Evolutionary conservation across 352 stramenopile species (phyloP).

Genomic region (Phytopythium montanum): DNA sequence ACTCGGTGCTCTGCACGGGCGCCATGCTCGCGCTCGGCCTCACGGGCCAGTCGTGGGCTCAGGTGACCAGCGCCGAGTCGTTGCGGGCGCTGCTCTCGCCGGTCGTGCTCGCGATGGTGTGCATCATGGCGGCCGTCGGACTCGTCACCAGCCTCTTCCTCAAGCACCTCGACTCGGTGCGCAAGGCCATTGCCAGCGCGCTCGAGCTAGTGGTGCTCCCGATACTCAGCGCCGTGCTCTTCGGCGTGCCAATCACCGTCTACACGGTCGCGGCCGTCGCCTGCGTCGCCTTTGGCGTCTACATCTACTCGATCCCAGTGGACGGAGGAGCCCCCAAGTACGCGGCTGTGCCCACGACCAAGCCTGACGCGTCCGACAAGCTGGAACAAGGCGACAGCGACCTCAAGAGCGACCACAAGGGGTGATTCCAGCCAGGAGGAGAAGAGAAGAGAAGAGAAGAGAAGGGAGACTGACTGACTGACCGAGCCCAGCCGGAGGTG

Average conservation of each 20-base stretch:
- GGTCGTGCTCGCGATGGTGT: conserved; percentile 73
- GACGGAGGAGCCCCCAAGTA: conserved; percentile 13
- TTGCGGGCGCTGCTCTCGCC: conserved; percentile 61
- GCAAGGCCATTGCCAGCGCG: conserved; percentile 75
- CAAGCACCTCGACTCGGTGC: conserved; percentile 74
- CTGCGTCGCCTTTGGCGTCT: conserved; percentile 70
- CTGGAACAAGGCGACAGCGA: background rate
- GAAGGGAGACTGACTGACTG: too few species aligned
- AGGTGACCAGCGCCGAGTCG: conserved; percentile 47
- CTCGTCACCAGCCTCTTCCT: conserved; percentile 82
- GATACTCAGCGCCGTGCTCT: conserved; percentile 57
- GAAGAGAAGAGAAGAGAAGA: too few species aligned
- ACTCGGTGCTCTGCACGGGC: conserved; percentile 73
- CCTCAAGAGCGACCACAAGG: conserved; percentile 5
- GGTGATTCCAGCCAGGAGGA: background rate
- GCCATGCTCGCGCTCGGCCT: conserved; percentile 62
- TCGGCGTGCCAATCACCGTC: conserved; percentile 53
- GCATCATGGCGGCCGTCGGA: conserved; percentile 82
- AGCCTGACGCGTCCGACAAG: background rate
- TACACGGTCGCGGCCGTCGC: conserved; percentile 51
- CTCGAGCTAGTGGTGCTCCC: conserved; percentile 74
- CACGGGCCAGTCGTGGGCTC: conserved; percentile 58
- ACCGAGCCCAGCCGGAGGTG: too few species aligned
- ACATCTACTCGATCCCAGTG: conserved; percentile 75
- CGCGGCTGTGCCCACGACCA: background rate